A percentile compares a stretch with the other conserved stretches of the same genome.
Evolutionary conservation across 768 basidiomycete genomes (phyloP).

Genomic region (Gymnopilus junonius): DNA sequence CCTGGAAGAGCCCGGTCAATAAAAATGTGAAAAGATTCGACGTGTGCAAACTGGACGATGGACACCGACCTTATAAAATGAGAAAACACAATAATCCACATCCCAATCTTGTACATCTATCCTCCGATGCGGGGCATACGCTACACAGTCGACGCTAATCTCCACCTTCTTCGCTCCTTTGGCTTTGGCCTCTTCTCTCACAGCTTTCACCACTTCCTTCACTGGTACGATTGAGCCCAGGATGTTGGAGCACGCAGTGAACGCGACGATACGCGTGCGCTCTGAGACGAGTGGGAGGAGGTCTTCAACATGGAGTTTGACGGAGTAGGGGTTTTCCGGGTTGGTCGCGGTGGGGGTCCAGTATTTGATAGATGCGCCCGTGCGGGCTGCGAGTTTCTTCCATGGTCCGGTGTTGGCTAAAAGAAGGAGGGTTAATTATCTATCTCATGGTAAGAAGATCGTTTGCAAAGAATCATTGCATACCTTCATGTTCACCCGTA

Average conservation of each 20-base stretch:
- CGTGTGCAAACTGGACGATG: neutral
- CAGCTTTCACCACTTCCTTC: conserved; percentile 54
- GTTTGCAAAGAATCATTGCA: neutral
- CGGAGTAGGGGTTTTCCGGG: conserved; percentile 68
- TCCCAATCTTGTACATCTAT: conserved; percentile 82
- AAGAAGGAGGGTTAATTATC: neutral
- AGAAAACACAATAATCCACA: conserved; percentile 72
- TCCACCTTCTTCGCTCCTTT: conserved; percentile 65
- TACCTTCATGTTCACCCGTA: conserved; percentile 83
- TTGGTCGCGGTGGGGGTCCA: conserved; percentile 58
- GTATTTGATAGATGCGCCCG: conserved; percentile 55
- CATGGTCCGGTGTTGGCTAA: conserved; percentile 77
- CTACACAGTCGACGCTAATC: conserved; percentile 77
- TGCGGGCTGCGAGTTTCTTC: conserved; percentile 71
- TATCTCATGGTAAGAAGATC: neutral
- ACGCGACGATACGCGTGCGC: conserved; percentile 74
- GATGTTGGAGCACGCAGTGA: conserved; percentile 78
- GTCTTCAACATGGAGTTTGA: conserved; percentile 55
- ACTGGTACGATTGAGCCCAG: conserved; percentile 70
- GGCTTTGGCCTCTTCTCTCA: conserved; percentile 52
- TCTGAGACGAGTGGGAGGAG: conserved; percentile 64
- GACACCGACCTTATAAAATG: conserved; percentile 70
- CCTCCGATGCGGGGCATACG: conserved; percentile 73
- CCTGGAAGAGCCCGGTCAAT: conserved; percentile 39
- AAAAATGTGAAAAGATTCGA: neutral